Evolutionary conservation across 164 flowering plant species (phyloP).

Genomic region (Kalanchoe fedtschenkoi): DNA sequence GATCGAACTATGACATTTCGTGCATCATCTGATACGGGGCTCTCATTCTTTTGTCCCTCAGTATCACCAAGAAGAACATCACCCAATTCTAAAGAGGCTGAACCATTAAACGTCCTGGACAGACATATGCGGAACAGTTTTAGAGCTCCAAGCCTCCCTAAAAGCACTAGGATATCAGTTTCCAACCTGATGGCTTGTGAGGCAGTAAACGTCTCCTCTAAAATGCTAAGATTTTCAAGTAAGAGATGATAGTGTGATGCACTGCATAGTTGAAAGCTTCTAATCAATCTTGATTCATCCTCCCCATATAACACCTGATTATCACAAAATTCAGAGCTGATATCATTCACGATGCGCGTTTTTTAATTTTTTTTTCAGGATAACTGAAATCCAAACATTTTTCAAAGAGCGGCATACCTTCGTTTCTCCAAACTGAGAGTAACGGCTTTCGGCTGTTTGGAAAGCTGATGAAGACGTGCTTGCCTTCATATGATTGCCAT

Average conservation of each 20-base stretch:
- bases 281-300: constrained; percentile 13
- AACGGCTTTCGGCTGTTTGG: constrained; percentile 19
- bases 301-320: constrained; percentile 11
- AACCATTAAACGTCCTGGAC: constrained; percentile 29
- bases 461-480: constrained; percentile 19
- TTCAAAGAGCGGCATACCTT: constrained; percentile 22
- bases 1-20: constrained; percentile 27
- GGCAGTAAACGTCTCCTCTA: constrained; percentile 47
- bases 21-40: constrained; percentile 6
- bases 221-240: constrained; percentile 42
- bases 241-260: constrained; percentile 33
- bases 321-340: neutral
- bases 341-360: neutral
- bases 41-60: constrained; percentile 10
- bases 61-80: constrained; percentile 12
- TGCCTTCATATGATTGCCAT: constrained; percentile 21
- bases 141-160: constrained; percentile 73
- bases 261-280: constrained; percentile 13
- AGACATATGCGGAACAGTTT: constrained; percentile 51
- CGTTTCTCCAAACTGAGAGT: constrained; percentile 17
- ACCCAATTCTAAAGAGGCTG: constrained; percentile 16
- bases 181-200: constrained; percentile 46
- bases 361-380: too few species aligned
- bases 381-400: constrained; percentile 1
- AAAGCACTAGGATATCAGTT: constrained; percentile 55